These are phyloP conservation scores for Leccinum truebloodii DNA, from an alignment of 768 basidiomycete species.

Conservation along the genomic window DNA sequence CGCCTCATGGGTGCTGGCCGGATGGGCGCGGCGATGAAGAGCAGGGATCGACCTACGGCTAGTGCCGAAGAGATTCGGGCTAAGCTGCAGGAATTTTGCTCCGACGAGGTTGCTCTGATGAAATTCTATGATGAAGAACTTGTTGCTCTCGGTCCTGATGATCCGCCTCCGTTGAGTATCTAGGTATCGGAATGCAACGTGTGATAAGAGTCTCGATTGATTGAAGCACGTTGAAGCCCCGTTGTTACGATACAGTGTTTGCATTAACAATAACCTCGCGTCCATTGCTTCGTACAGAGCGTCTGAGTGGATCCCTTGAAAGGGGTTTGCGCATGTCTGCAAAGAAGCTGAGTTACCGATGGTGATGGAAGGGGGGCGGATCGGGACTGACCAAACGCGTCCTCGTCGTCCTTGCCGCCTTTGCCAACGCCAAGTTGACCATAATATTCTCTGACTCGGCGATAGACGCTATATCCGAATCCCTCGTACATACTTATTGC, in stretches of 20 bases:
- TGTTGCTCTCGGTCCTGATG: slow-evolving; percentile 46
- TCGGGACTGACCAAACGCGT: slow-evolving; percentile 79
- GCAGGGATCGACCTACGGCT: slow-evolving; percentile 55
- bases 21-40: slow-evolving; percentile 54
- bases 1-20: slow-evolving; percentile 74
- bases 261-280: slow-evolving; percentile 66
- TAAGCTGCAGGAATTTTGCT: slow-evolving; percentile 66
- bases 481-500: slow-evolving; percentile 93
- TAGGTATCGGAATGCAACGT: slow-evolving; percentile 23
- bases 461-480: slow-evolving; percentile 90
- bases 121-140: slow-evolving; percentile 77
- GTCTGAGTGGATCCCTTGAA: slow-evolving; percentile 56
- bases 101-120: slow-evolving; percentile 50
- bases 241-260: slow-evolving; percentile 36
- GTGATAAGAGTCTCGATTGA: slow-evolving; percentile 8
- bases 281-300: slow-evolving; percentile 71
- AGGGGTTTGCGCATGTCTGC: slow-evolving; percentile 75
- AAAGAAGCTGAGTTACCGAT: slow-evolving; percentile 1
- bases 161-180: slow-evolving; percentile 46
- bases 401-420: slow-evolving; percentile 81
- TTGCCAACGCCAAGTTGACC: slow-evolving; percentile 73
- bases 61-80: slow-evolving; percentile 63
- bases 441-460: slow-evolving; percentile 90
- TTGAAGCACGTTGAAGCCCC: slow-evolving; percentile 9
- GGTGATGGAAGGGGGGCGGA: neutral